Conservation (phyloP, 768 basidiomycete species). For the Pleurotus giganteus region DNA sequence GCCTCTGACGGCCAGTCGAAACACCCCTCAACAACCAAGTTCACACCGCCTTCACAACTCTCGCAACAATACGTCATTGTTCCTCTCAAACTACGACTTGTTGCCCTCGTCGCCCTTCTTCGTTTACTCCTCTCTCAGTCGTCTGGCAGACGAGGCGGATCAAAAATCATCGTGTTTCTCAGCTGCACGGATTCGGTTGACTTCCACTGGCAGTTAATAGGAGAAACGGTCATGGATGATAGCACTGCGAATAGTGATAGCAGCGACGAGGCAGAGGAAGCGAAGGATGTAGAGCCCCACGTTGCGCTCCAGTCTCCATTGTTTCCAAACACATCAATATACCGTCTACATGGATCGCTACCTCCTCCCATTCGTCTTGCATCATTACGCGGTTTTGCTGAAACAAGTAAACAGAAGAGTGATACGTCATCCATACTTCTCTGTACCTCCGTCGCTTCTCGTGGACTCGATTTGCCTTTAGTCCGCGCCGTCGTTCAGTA, state of each 20-base stretch:
- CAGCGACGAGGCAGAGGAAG: conserved; percentile 25
- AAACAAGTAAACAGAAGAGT: conserved; percentile 29
- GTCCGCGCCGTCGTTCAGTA: conserved; percentile 95
- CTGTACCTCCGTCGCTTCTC: conserved; percentile 97
- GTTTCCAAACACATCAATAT: conserved; percentile 79
- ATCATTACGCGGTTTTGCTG: conserved; percentile 81
- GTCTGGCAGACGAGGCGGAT: conserved; percentile 42
- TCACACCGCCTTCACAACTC: conserved; percentile 93
- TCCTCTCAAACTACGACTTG: conserved; percentile 92
- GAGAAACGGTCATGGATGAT: conserved; percentile 63
- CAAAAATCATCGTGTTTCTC: conserved; percentile 91
- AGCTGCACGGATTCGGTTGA: conserved; percentile 98
- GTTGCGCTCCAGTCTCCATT: conserved; percentile 69
- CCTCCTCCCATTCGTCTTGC: conserved; percentile 76
- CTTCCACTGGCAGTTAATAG: conserved; percentile 88
- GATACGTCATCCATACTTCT: conserved; percentile 70
- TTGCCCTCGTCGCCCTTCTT: conserved; percentile 83
- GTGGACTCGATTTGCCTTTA: conserved; percentile 93
- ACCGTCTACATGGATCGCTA: conserved; percentile 91
- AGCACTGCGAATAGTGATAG: conserved; percentile 23
- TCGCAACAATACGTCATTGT: conserved; percentile 87
- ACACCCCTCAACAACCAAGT: conserved; percentile 45
- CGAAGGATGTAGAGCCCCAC: conserved; percentile 17
- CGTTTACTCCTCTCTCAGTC: conserved; percentile 69
- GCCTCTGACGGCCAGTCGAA: conserved; percentile 15